Conservation (phyloP, 2,329 filamentous ascomycete genomes). For the Thielaviopsis punctulata region DNA sequence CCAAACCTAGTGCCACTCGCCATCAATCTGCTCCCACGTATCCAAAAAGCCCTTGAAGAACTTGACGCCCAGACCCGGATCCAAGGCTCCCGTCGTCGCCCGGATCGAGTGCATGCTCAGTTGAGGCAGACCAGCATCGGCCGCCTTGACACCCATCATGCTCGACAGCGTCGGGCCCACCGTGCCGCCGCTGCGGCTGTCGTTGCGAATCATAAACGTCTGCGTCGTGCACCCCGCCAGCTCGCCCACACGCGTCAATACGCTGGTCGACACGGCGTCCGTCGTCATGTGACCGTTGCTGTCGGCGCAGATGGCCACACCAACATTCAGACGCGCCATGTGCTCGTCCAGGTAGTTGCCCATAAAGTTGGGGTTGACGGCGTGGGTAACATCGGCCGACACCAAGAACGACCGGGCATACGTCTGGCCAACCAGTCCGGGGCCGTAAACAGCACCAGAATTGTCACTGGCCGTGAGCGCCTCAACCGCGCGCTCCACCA, state of each 20-base stretch:
- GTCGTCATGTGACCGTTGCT: slow-evolving; percentile 94
- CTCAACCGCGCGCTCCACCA: slow-evolving; percentile 69
- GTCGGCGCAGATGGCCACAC: slow-evolving; percentile 64
- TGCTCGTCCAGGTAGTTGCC: slow-evolving; percentile 71
- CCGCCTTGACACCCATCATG: slow-evolving; percentile 61
- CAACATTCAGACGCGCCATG: slow-evolving; percentile 74
- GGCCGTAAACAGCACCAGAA: slow-evolving; percentile 27
- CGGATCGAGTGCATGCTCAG: slow-evolving; percentile 87
- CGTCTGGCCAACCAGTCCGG: slow-evolving; percentile 56
- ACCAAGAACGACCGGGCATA: slow-evolving; percentile 86
- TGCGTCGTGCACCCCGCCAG: slow-evolving; percentile 57
- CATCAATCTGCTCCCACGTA: slow-evolving; percentile 68
- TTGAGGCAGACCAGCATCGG: slow-evolving; percentile 81
- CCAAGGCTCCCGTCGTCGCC: slow-evolving; percentile 69
- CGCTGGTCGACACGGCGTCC: slow-evolving; percentile 66
- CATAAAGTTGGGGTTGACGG: slow-evolving; percentile 87
- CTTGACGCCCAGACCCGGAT: slow-evolving; percentile 75
- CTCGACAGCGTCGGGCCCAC: slow-evolving; percentile 83
- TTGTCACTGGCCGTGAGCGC: slow-evolving; percentile 32
- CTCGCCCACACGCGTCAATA: slow-evolving; percentile 64
- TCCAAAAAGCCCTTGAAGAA: slow-evolving; percentile 84
- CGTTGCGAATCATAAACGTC: slow-evolving; percentile 89
- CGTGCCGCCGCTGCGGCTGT: slow-evolving; percentile 74
- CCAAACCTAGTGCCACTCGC: slow-evolving; percentile 43
- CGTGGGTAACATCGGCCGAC: slow-evolving; percentile 84